These are phyloP conservation scores for Pulveroboletus ravenelii DNA, from an alignment of 768 basidiomycete genomes.

Conservation along the genomic window DNA sequence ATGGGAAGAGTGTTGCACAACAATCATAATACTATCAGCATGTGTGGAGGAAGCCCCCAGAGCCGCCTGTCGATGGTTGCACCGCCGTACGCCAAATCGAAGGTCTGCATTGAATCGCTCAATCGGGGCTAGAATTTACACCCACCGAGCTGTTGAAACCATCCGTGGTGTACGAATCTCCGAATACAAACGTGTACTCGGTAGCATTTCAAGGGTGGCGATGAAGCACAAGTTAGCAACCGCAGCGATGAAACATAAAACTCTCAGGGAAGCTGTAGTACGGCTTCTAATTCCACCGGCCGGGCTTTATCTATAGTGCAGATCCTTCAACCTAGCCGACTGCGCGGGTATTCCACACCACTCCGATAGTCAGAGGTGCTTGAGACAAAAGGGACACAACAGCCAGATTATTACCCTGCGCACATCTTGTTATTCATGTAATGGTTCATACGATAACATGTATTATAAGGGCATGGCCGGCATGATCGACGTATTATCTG, in stretches of 20 bases:
- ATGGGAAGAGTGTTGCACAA: not conserved
- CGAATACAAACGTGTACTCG: slow-evolving; percentile 55
- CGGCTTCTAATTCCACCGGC: not conserved
- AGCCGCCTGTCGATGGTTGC: slow-evolving; percentile 57
- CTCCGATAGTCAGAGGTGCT: no score
- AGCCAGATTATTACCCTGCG: no score
- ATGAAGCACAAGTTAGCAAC: slow-evolving; percentile 4
- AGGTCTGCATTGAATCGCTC: slow-evolving; percentile 37
- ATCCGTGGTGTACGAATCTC: slow-evolving; percentile 58
- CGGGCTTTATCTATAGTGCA: slow-evolving; percentile 5
- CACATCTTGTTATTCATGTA: no score
- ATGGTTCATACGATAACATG: no score
- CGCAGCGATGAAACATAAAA: not conserved
- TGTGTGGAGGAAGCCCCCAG: slow-evolving; percentile 54
- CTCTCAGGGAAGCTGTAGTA: no score
- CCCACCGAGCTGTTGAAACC: slow-evolving; percentile 59
- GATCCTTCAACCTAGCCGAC: not conserved
- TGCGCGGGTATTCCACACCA: no score
- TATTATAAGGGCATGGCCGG: no score
- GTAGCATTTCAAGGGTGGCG: slow-evolving; percentile 45
- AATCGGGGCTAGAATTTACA: slow-evolving; percentile 37
- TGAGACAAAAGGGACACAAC: no score
- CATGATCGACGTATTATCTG: slow-evolving; percentile 5
- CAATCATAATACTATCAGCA: slow-evolving; percentile 49
- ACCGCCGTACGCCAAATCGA: slow-evolving; percentile 64